Evolutionary conservation across 805 yeast species (phyloP), one percentile per base, ranked within the genome.

Genomic region (Candida maltosa): DNA sequence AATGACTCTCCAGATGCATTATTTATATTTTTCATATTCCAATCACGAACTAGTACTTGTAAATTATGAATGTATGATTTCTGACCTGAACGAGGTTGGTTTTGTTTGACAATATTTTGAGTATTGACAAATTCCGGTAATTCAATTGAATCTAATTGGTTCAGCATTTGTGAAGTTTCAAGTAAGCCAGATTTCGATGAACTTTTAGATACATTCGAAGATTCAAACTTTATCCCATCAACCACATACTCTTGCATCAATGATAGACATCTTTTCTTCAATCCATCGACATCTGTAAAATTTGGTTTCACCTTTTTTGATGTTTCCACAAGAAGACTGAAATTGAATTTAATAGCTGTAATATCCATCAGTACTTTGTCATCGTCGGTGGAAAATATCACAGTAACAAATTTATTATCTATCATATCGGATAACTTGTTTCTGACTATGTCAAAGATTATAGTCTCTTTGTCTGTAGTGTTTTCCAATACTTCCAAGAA

Each of bases 51-150:
- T 10, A 40, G 12, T 10, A 37, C 26, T 29, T 40, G 40, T 14
- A 40, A 35, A 28, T 40, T 31, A 15, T 28, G 28, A 6, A 30
- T 24, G 11, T 35, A 29, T 16, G 16, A 6, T 9, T 28, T 31
- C 12, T 16, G n/a, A 6, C 16, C 14, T 16, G 15, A n/a, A 3
- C 16, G 9, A 4, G 23, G 15, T 26, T 16, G 31, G 15, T 3
- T 33, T 24, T 42, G 23, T n/a, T 40, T 49, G 2, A 52, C 42
- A 6, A 67, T 43, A 17, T 53, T 56, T 11, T 40, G 49, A 2
- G 65, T 64, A 40, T 67, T 55, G 11, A 67, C 59, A 29, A 54
- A 51, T 3, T 64, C 56, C 1, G 73, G 73, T 16, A 67, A 48
- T 29, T 60, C 57, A 14, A 67, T 53, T 16, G 58, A 47, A 32